Conservation (phyloP, 2,329 filamentous ascomycete genomes). For the Chaetomium globosum region DNA sequence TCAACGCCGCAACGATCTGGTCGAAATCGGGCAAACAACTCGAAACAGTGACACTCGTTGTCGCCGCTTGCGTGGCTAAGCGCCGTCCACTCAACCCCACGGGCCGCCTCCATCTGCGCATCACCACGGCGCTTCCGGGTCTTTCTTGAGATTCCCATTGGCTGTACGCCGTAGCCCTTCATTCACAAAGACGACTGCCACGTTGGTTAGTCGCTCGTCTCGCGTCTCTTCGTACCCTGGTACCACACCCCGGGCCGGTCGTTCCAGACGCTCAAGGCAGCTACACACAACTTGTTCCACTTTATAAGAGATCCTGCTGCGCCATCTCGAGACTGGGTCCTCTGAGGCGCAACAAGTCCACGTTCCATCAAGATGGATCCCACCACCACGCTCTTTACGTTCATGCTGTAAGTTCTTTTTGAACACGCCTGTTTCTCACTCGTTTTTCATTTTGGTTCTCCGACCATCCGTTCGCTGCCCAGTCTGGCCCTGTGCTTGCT, state of each 20-base stretch:
- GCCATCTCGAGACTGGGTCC: slow-evolving; percentile 16
- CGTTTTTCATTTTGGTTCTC: slow-evolving; percentile 24
- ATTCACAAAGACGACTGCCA: slow-evolving; percentile 34
- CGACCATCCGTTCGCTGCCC: slow-evolving; percentile 14
- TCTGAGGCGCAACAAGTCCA: slow-evolving; percentile 35
- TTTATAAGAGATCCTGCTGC: slow-evolving; percentile 28
- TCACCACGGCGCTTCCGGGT: slow-evolving; percentile 42
- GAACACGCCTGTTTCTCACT: slow-evolving; percentile 21
- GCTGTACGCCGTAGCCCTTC: slow-evolving; percentile 34
- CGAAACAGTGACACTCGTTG: slow-evolving; percentile 32
- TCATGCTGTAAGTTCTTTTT: slow-evolving; percentile 63
- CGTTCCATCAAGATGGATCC: slow-evolving; percentile 54
- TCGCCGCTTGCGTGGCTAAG: slow-evolving; percentile 38
- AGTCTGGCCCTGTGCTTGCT: slow-evolving; percentile 29
- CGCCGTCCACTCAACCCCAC: slow-evolving; percentile 40
- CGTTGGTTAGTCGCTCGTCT: slow-evolving; percentile 22
- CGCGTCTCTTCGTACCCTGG: slow-evolving; percentile 33
- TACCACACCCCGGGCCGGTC: slow-evolving; percentile 28
- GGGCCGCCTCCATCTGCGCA: slow-evolving; percentile 26
- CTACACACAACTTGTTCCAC: slow-evolving; percentile 16
- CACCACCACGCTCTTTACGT: slow-evolving; percentile 68
- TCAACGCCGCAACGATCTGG: slow-evolving; percentile 7
- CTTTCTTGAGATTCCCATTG: slow-evolving; percentile 37
- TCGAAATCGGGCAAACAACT: slow-evolving; percentile 5
- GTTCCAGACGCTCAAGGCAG: slow-evolving; percentile 14